These are phyloP conservation scores for Capsaspora owczarzaki DNA, from an alignment of 78 protist species.

Conservation along the genomic window DNA sequence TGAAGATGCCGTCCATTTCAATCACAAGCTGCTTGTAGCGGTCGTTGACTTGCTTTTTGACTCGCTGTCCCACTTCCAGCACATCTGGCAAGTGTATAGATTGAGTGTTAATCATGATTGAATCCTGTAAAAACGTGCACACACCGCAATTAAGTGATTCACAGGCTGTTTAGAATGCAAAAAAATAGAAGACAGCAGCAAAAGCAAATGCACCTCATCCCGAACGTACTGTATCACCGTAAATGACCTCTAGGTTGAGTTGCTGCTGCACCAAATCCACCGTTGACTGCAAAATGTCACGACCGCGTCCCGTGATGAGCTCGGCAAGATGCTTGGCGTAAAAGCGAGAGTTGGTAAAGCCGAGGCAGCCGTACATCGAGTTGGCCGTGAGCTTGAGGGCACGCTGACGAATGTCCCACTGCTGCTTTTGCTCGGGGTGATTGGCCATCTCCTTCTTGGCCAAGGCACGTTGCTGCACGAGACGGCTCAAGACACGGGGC, in stretches of 20 bases:
- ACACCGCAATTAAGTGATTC: no score
- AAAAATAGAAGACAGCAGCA: not conserved
- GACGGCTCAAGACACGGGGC: slow-evolving; percentile 57
- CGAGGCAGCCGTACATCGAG: slow-evolving; percentile 97
- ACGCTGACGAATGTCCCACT: slow-evolving; percentile 57
- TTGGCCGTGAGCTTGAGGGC: slow-evolving; percentile 93
- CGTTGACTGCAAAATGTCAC: slow-evolving; percentile 75
- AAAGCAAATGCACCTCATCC: not conserved
- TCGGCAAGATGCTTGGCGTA: slow-evolving; percentile 91
- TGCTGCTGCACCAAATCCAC: not conserved
- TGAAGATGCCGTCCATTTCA: slow-evolving; percentile 91
- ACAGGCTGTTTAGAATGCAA: no score
- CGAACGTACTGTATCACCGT: no score
- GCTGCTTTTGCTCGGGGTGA: slow-evolving; percentile 18
- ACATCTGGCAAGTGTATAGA: slow-evolving; percentile 54
- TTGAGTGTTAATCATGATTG: slow-evolving; percentile 88
- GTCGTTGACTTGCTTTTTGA: slow-evolving; percentile 77
- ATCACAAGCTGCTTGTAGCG: slow-evolving; percentile 73
- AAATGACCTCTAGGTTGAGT: slow-evolving; percentile 77
- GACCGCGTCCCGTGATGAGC: slow-evolving; percentile 86
- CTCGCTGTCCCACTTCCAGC: slow-evolving; percentile 32
- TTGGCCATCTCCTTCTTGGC: slow-evolving; percentile 32
- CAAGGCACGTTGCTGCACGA: slow-evolving; percentile 46
- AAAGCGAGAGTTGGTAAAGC: slow-evolving; percentile 88
- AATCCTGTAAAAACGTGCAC: no score